A percentile compares a stretch with the other conserved stretches of the same genome.
Evolutionary conservation across 352 stramenopile genomes (phyloP).

Genomic region (Phytophthora pinifolia): DNA sequence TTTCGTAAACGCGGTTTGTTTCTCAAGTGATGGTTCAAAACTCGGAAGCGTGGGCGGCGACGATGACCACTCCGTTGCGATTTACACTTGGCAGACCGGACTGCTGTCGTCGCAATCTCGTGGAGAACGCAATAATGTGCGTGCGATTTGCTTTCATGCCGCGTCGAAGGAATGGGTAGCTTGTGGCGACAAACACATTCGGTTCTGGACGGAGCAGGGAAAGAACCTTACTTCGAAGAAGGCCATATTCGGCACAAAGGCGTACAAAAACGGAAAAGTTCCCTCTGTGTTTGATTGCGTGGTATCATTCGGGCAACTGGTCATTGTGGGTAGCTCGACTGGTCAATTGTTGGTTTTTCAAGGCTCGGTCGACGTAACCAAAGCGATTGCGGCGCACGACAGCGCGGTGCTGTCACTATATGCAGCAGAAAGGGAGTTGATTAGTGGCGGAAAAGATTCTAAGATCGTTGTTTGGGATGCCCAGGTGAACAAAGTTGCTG

Average conservation of each 20-base stretch:
- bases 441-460: conserved; percentile 88
- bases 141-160: conserved; percentile 50
- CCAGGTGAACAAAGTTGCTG: conserved; percentile 44
- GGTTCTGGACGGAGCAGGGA: conserved; percentile 77
- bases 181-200: conserved; percentile 71
- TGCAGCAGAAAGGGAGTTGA: conserved; percentile 51
- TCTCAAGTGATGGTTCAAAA: conserved; percentile 69
- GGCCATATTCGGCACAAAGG: conserved; percentile 62
- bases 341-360: conserved; percentile 82
- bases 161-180: conserved; percentile 60
- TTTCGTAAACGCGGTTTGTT: conserved; percentile 65
- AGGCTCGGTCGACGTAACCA: conserved; percentile 44
- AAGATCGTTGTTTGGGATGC: conserved; percentile 86
- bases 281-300: conserved; percentile 53
- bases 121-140: conserved; percentile 62
- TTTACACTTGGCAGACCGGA: conserved; percentile 75
- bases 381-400: conserved; percentile 55
- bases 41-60: conserved; percentile 75
- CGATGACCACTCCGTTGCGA: conserved; percentile 82
- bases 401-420: conserved; percentile 49
- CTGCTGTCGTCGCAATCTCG: conserved; percentile 51
- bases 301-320: conserved; percentile 44
- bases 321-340: conserved; percentile 61
- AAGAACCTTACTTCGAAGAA: conserved; percentile 71
- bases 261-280: conserved; percentile 53